phyloP scores from a whole-genome alignment of 495 filamentous ascomycete genomes.

The Penicillium nucicola region DNA sequence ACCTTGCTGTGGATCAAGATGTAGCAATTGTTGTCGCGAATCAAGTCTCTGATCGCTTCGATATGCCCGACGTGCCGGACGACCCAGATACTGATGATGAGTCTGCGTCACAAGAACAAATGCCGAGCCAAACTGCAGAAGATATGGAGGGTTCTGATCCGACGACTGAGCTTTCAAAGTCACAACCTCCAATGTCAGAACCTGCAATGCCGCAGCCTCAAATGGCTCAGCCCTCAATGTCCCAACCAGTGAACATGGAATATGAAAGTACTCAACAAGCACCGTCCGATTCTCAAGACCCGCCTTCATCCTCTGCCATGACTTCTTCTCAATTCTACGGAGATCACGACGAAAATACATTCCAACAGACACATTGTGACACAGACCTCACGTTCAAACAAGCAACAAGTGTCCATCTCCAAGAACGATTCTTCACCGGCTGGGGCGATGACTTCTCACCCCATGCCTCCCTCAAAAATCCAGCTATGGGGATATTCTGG shows the following conservation, averaged over 20 bases:
- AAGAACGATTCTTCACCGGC: conserved; percentile 90
- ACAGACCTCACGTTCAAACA: no score
- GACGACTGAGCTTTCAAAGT: conserved; percentile 7
- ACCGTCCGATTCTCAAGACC: conserved; percentile 9
- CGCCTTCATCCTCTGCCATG: conserved; percentile 27
- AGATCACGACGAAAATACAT: conserved; percentile 31
- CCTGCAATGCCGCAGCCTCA: conserved; percentile 4
- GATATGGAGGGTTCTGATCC: conserved; percentile 21
- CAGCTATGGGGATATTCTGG: conserved; percentile 85
- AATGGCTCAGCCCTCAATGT: conserved; percentile 5
- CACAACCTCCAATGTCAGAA: conserved; percentile 4
- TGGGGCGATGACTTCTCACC: conserved; percentile 64
- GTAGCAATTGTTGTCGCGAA: conserved; percentile 90
- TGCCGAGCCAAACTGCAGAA: conserved; percentile 14
- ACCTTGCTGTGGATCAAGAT: conserved; percentile 65
- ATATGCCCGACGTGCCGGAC: conserved; percentile 7
- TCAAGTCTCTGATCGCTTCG: conserved; percentile 91
- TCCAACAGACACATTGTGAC: no score
- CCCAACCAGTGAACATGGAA: not conserved
- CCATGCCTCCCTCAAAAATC: conserved; percentile 63
- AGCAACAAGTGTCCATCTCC: conserved; percentile 44
- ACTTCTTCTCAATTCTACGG: conserved; percentile 28
- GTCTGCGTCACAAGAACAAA: not conserved
- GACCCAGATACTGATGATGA: no score
- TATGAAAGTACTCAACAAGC: not conserved